Base-by-base conservation (phyloP, 345 rosid genomes). In the Diplotaxis tenuifolia region DNA sequence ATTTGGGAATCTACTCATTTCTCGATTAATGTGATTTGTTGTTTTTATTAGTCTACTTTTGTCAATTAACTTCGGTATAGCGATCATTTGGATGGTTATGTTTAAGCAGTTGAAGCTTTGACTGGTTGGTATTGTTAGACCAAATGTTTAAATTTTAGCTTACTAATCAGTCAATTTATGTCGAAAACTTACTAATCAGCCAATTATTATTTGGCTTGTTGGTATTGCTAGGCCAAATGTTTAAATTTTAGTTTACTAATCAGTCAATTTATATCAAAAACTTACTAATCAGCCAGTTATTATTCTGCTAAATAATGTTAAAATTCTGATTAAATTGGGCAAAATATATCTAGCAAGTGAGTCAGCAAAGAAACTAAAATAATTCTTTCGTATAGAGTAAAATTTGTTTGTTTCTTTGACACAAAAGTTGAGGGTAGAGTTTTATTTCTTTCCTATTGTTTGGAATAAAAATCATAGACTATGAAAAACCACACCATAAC, bases 401-500 rank as follows among this genome's bases (percentile, higher is more conserved):
- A 61, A 20, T 40, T 10, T 54, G 29, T 54, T 11, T 67, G 56
- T 34, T 32, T 25, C 40, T 12, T 60, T 38, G 49, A 18, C 62
- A 28, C 15, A 55, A 32, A 3, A 32, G 29, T 10, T 21, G 60
- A 31, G 52, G 1, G 36, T 50, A 23, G 53, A 25, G 19, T 3
- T 52, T 36, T 25, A 21, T 47, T 55, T 12, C 15, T 8, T 10
- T 32, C n/a, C 27, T 5, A 10, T 3, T 31, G 45, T 60, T 60
- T 61, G 16, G 65, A 61, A 3, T 61, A 32, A 34, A 16, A 52
- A 38, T 8, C 6, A 7, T 36, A 31, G 3, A 32, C 71, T 50
- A 65, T 15, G 73, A 58, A 65, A 21, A 65, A 21, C 64, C 11
- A 66, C 18, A 21, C 38, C 31, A 58, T 57, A 57, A n/a, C 73